Evolutionary conservation across 2,329 filamentous ascomycete genomes (phyloP).

Genomic region (Exophiala xenobiotica): DNA sequence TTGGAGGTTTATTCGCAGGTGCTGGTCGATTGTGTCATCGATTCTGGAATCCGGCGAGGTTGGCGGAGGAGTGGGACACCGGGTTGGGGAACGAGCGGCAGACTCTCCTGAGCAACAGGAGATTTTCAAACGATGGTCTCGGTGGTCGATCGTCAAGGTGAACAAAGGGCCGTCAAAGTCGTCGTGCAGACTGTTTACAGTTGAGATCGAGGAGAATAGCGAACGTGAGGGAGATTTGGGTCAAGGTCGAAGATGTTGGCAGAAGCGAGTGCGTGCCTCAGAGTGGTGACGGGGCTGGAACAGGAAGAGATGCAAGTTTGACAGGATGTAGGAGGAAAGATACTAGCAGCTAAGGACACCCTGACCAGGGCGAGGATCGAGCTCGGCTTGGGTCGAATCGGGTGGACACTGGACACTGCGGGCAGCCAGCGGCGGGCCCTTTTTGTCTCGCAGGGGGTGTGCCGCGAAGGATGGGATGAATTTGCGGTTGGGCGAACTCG

Average conservation of each 20-base stretch:
- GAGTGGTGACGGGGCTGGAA: conserved; percentile 25
- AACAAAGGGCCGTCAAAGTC: conserved; percentile 15
- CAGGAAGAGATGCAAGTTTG: conserved; percentile 23
- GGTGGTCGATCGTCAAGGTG: neutral
- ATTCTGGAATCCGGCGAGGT: conserved; percentile 11
- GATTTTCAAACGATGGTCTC: conserved; percentile 12
- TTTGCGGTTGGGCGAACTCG: neutral
- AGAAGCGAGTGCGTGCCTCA: conserved; percentile 1
- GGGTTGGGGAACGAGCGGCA: conserved; percentile 22
- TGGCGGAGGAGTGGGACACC: conserved; percentile 11
- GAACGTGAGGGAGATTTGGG: conserved; percentile 17
- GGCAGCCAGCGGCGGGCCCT: neutral
- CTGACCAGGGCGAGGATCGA: neutral
- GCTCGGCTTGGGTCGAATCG: neutral
- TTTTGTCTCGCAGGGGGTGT: neutral
- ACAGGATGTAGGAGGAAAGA: neutral
- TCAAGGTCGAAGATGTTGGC: conserved; percentile 2
- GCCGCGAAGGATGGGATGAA: conserved; percentile 3
- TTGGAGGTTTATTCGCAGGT: conserved; percentile 9
- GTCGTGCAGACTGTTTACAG: neutral
- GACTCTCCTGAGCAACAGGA: conserved; percentile 6
- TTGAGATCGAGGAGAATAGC: conserved; percentile 18
- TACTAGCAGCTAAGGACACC: neutral
- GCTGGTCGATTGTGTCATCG: conserved; percentile 23
- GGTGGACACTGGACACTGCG: conserved; percentile 1